Conservation (phyloP, 306 rosid genomes). For the Prunus dulcis region DNA sequence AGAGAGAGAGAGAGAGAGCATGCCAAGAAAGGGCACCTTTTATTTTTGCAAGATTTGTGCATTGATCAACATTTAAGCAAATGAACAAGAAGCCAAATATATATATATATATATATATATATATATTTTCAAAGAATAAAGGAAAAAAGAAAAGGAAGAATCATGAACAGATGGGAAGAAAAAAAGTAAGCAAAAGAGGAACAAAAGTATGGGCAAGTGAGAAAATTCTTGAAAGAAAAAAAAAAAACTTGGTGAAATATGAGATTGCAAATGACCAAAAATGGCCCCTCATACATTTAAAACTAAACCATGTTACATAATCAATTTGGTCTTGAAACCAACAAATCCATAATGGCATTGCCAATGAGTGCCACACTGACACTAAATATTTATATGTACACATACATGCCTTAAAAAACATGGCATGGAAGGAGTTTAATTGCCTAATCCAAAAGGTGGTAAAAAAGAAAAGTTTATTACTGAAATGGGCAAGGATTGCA, state of each 20-base stretch:
- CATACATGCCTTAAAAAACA: background rate
- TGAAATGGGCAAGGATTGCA: conserved; percentile 56
- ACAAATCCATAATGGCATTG: conserved; percentile 24
- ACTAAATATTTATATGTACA: background rate
- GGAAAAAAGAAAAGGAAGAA: background rate
- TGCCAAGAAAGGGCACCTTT: background rate
- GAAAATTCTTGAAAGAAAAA: no score
- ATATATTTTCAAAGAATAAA: background rate
- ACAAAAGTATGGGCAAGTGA: background rate
- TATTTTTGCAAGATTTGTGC: background rate
- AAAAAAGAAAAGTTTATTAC: conserved; percentile 36
- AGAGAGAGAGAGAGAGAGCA: background rate
- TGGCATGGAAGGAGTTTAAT: conserved; percentile 1
- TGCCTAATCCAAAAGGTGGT: conserved; percentile 20
- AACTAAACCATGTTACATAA: conserved; percentile 15
- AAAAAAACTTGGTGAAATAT: background rate
- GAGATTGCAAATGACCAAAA: conserved; percentile 12
- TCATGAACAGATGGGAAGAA: background rate
- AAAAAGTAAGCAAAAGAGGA: background rate
- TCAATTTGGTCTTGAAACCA: conserved; percentile 22
- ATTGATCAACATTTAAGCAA: background rate
- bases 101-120: no score
- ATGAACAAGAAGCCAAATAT: background rate
- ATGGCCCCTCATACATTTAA: conserved; percentile 6
- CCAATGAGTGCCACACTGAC: conserved; percentile 20